Evolutionary conservation across 148 eudicot genomes (phyloP).

Genomic region (Salicornia ramosissima): DNA sequence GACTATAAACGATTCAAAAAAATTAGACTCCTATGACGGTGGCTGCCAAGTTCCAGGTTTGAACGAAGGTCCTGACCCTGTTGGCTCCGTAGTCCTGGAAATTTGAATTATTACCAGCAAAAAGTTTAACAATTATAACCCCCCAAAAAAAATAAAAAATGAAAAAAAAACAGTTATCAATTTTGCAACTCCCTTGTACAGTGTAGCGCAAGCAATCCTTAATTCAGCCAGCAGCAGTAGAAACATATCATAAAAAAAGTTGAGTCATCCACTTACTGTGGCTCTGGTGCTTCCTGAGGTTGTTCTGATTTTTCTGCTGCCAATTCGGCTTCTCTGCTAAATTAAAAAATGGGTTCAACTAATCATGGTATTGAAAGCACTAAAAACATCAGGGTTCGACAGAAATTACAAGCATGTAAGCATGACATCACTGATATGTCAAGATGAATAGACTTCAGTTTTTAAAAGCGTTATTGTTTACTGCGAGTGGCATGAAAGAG

Average conservation of each 20-base stretch:
- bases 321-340: slow-evolving; percentile 36
- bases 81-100: slow-evolving; percentile 84
- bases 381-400: neutral
- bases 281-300: slow-evolving; percentile 33
- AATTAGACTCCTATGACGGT: slow-evolving; percentile 46
- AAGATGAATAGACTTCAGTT: too few species aligned
- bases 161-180: neutral
- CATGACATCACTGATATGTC: too few species aligned
- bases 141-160: too few species aligned
- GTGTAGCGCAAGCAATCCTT: neutral
- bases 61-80: slow-evolving; percentile 75
- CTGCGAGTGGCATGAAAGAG: neutral
- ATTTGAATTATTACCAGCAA: neutral
- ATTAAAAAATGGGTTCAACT: slow-evolving; percentile 8
- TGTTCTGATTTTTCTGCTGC: slow-evolving; percentile 31
- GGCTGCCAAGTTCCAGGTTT: slow-evolving; percentile 97
- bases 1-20: neutral
- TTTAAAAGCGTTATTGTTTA: neutral
- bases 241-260: neutral
- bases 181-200: neutral
- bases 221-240: neutral
- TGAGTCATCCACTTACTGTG: slow-evolving; percentile 35
- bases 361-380: neutral
- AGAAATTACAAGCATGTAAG: neutral
- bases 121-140: too few species aligned